Base-by-base conservation (phyloP, 2,329 filamentous ascomycete genomes). In the Xylariaceae sp. region DNA sequence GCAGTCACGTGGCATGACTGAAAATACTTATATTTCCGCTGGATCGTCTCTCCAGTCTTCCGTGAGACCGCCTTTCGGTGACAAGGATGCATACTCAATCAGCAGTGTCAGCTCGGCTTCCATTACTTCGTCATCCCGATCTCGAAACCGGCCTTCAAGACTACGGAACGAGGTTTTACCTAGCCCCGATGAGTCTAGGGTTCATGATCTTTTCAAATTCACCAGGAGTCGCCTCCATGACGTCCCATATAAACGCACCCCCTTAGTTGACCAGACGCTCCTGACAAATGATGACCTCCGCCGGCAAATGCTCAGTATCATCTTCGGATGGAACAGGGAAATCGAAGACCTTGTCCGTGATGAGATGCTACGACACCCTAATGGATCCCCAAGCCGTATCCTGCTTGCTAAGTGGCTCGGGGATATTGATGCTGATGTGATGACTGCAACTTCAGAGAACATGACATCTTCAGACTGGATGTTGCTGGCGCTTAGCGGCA, bases 381-480 rank as follows among this genome's bases (percentile, higher is more conserved):
- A 80, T 3, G 88, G 89, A 6, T 93, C 91, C 4, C 82, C 90
- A 2, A 88, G 85, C 58, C 85, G 89, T 10, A 89, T 97, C 45
- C 80, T 97, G 32, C 81, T 99, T 4, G 82, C 91, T 1, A 96
- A 95, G 72, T 99, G 94, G 94, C 82, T 99, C 0, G 92, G 92
- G 11, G 89, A 96, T 57, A 84, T 91, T 30, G 86, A 91, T 54
- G 82, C 87, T 0, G 91, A 96, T 64, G 81, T 91, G 33, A 89
- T 96, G 82, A 82, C 86, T 9, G 85, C 89, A 2, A 89, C 85
- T 36, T 88, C 91, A 0, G 86, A 93, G 61, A 88, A 90, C n/a
- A 92, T 94, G 82, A 93, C 91, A 8, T 91, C 89, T 2, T 90
- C 91, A 0, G 94, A 97, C 72, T 99, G 94, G 94, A 97, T 99